A percentile compares a stretch with the other conserved stretches of the same genome.
Conservation (phyloP, 1,284 basidiomycete species). For the Tranzscheliella williamsii region DNA sequence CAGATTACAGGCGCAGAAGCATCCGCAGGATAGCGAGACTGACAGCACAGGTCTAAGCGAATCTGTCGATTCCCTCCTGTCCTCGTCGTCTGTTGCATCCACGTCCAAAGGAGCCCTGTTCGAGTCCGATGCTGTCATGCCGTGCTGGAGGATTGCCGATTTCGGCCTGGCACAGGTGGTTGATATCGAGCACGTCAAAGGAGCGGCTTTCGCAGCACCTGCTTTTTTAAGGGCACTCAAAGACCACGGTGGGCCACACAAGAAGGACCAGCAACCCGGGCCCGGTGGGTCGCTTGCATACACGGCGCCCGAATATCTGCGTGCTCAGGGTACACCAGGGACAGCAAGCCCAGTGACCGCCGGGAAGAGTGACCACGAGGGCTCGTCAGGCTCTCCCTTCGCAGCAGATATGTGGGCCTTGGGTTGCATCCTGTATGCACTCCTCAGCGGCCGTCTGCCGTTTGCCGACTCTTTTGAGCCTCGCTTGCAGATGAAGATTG, state of each 20-base stretch:
- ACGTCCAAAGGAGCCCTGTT: slow-evolving; percentile 47
- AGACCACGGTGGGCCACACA: background rate
- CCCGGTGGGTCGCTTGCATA: slow-evolving; percentile 51
- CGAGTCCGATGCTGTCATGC: slow-evolving; percentile 64
- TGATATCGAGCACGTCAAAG: slow-evolving; percentile 4
- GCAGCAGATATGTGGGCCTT: slow-evolving; percentile 55
- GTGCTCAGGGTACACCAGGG: slow-evolving; percentile 16
- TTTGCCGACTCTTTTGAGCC: slow-evolving; percentile 53
- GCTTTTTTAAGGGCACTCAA: slow-evolving; percentile 30
- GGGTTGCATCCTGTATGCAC: slow-evolving; percentile 52
- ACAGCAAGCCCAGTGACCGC: slow-evolving; percentile 10
- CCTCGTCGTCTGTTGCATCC: slow-evolving; percentile 7
- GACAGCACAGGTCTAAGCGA: background rate
- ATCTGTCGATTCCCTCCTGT: slow-evolving; percentile 12
- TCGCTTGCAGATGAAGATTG: slow-evolving; percentile 51
- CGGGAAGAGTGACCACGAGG: slow-evolving; percentile 2
- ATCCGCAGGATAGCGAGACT: background rate
- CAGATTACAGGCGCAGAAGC: background rate
- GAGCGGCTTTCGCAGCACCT: slow-evolving; percentile 4
- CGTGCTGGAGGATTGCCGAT: slow-evolving; percentile 67
- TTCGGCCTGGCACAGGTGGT: slow-evolving; percentile 72
- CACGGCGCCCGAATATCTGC: slow-evolving; percentile 46
- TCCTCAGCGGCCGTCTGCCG: slow-evolving; percentile 46
- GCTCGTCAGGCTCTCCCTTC: slow-evolving; percentile 34
- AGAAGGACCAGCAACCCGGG: slow-evolving; percentile 6